phyloP scores from a whole-genome alignment of 305 asterid genomes.

The Solanum hybrid region DNA sequence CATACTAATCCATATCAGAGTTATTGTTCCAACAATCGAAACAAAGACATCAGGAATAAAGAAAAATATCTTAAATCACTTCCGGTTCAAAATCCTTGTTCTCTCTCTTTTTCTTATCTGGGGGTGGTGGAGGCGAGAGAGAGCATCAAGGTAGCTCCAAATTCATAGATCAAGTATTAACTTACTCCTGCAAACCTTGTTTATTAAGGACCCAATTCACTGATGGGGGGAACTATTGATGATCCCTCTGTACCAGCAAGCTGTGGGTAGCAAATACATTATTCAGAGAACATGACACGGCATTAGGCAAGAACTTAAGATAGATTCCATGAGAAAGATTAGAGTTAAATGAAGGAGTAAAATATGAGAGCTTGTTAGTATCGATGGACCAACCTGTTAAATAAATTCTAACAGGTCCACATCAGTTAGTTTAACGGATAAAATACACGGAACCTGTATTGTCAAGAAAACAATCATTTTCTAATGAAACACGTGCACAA shows the following conservation, averaged over 20 bases:
- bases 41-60: too few relatives aligned
- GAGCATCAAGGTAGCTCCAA: not conserved
- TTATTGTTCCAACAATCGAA: too few relatives aligned
- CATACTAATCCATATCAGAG: not conserved
- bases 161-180: not conserved
- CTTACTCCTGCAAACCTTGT: constrained; percentile 91
- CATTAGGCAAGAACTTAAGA: not conserved
- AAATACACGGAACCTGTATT: constrained; percentile 75
- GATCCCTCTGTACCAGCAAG: constrained; percentile 93
- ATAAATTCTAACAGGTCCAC: constrained; percentile 6
- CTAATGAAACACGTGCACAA: not conserved
- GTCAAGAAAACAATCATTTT: not conserved
- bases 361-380: not conserved
- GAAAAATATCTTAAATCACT: too few relatives aligned
- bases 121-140: not conserved
- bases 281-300: not conserved
- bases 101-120: not conserved
- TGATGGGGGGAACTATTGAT: constrained; percentile 70
- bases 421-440: constrained; percentile 65
- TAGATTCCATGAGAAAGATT: not conserved
- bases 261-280: constrained; percentile 24
- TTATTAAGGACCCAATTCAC: constrained; percentile 63
- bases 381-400: not conserved
- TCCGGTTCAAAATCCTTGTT: not conserved
- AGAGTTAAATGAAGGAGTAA: not conserved